Conservation (phyloP, 345 rosid genomes). For the Odontarrhena argentea region DNA sequence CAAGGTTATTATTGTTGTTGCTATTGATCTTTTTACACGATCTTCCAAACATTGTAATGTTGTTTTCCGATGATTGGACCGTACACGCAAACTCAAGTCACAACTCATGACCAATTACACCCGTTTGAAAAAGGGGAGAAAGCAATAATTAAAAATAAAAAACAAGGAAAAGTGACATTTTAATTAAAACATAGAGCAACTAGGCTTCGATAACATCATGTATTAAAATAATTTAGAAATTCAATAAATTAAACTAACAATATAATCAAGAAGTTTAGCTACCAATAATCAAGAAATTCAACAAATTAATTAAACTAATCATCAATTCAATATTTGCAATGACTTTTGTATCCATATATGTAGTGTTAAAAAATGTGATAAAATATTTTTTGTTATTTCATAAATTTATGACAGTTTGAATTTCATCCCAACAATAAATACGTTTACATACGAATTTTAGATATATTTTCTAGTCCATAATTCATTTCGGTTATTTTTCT, state of each 20-base stretch:
- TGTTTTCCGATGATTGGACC: conserved; percentile 19
- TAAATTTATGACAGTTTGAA: too few relatives aligned
- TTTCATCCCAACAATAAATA: too few relatives aligned
- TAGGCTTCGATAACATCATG: conserved; percentile 18
- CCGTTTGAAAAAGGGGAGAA: conserved; percentile 28
- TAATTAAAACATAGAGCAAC: conserved; percentile 4
- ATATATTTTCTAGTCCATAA: too few relatives aligned
- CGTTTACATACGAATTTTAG: too few relatives aligned
- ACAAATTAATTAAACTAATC: background rate
- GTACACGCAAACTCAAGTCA: conserved; percentile 24
- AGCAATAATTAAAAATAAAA: background rate
- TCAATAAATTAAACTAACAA: background rate
- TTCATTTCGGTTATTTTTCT: too few relatives aligned
- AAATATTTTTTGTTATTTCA: background rate
- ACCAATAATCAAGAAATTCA: background rate
- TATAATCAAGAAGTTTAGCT: background rate
- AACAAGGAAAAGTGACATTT: background rate
- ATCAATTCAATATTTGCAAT: background rate
- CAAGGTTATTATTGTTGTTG: conserved; percentile 2
- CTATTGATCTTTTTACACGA: background rate
- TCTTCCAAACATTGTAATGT: conserved; percentile 16
- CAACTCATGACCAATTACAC: conserved; percentile 13
- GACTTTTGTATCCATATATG: background rate
- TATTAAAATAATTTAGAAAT: background rate
- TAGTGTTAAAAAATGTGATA: background rate